Percentiles rank a stretch among this genome's conserved stretches.
These are phyloP conservation scores for Ilex paraguariensis DNA, from an alignment of 305 asterid genomes.

Conservation along the genomic window DNA sequence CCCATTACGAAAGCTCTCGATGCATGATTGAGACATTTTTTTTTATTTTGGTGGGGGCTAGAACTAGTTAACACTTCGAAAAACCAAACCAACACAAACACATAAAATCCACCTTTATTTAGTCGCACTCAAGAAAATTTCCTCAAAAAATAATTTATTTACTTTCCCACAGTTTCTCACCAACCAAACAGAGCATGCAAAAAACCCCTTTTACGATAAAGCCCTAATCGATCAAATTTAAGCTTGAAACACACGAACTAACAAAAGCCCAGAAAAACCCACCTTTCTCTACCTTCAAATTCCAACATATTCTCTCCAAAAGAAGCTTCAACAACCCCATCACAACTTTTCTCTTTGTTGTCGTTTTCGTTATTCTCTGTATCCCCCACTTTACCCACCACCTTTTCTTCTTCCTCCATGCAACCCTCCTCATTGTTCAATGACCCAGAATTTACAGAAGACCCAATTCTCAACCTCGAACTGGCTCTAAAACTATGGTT, in stretches of 20 bases:
- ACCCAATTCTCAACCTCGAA: not conserved
- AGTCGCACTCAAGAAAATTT: not conserved
- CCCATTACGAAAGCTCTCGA: too few species aligned
- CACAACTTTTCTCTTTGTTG: constrained; percentile 3
- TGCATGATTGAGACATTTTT: too few species aligned
- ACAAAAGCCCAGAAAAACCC: constrained; percentile 1
- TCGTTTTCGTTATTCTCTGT: not conserved
- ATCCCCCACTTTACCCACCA: constrained; percentile 2
- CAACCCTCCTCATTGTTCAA: constrained; percentile 8
- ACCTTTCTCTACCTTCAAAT: constrained; percentile 23
- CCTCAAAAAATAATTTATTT: not conserved
- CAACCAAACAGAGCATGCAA: not conserved
- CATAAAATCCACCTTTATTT: not conserved
- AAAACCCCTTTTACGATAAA: not conserved
- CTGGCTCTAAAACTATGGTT: not conserved
- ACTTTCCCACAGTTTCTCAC: constrained; percentile 4
- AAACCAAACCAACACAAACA: too few species aligned
- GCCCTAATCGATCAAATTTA: too few species aligned
- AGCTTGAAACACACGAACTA: not conserved
- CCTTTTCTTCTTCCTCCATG: constrained; percentile 3
- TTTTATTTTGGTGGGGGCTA: too few species aligned
- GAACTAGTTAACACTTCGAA: too few species aligned
- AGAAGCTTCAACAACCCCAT: constrained; percentile 12
- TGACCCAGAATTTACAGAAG: not conserved
- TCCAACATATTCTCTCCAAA: constrained; percentile 22